Conservation (phyloP, 2,329 filamentous ascomycete genomes). For the Keithomyces neogunnii region DNA sequence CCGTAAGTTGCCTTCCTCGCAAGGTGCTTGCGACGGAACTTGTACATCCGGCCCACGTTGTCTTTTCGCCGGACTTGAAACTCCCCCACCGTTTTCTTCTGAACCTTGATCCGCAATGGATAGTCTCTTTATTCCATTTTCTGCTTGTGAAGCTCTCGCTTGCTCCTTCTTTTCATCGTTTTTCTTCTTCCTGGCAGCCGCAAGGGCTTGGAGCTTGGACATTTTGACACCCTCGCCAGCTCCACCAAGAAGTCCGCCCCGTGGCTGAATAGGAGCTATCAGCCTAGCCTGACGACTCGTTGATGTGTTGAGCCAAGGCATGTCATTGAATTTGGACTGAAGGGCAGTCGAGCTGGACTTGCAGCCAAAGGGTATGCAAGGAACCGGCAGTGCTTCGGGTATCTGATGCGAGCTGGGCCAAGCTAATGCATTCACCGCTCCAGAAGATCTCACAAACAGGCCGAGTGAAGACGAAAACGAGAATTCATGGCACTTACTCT, state of each 20-base stretch:
- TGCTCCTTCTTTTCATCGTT: slow-evolving; percentile 50
- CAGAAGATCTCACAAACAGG: slow-evolving; percentile 18
- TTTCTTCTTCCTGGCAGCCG: slow-evolving; percentile 79
- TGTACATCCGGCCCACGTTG: slow-evolving; percentile 8
- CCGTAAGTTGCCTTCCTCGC: background rate
- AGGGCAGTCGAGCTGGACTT: background rate
- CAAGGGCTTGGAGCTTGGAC: slow-evolving; percentile 86
- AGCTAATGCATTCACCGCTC: slow-evolving; percentile 22
- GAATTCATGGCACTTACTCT: slow-evolving; percentile 31
- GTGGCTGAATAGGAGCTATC: slow-evolving; percentile 44
- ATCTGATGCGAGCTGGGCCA: slow-evolving; percentile 6
- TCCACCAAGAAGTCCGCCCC: slow-evolving; percentile 71
- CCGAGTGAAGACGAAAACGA: slow-evolving; percentile 21
- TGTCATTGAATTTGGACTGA: slow-evolving; percentile 61
- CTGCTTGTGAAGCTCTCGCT: slow-evolving; percentile 15
- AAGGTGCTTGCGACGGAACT: background rate
- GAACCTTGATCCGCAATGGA: slow-evolving; percentile 19
- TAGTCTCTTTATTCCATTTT: slow-evolving; percentile 21
- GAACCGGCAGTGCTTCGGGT: background rate
- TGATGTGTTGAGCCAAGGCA: slow-evolving; percentile 76
- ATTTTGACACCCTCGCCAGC: slow-evolving; percentile 57
- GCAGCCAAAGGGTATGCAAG: background rate
- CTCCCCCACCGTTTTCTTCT: slow-evolving; percentile 19
- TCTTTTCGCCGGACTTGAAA: slow-evolving; percentile 13
- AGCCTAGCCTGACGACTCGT: slow-evolving; percentile 56